Evolutionary conservation across 495 filamentous ascomycete species (phyloP), one percentile per base, ranked within the genome.

Genomic region (Daldinia grandis): DNA sequence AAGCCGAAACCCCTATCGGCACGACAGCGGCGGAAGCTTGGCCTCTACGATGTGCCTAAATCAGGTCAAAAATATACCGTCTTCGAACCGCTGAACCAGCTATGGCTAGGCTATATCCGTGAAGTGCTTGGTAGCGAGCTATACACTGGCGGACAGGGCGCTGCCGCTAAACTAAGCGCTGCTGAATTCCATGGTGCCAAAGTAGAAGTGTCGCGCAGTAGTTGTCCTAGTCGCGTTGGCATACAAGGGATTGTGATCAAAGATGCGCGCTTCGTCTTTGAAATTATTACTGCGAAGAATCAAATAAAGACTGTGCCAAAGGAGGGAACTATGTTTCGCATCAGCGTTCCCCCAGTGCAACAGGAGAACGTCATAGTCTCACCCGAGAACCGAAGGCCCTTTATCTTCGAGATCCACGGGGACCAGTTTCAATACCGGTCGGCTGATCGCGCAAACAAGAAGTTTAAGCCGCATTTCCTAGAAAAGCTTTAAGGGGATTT

Each of bases 171-270:
- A 77, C 79, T 97, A 58, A 88, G 85, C 21, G 91, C 90, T 74
- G 93, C 93, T 38, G 95, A 99, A 78, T 96, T 90, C 72, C 95
- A 98, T 78, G 95, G 95, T 0, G 94, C 95, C 17, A 81, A 89
- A 77, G 76, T 98, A 14, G 89, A 93, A 84, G 91, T 98, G 31
- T 91, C 95, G 64, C 80, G 94, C 64, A 92, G 92, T 78, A 76
- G 87, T 55, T 97, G 92, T 82, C 87, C 90, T 44, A 88, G 91
- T 44, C 81, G 94, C 60, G 95, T 99, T 4, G 95, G 95, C 0
- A 74, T 93, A 49, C 87, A 81, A 71, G 95, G 95, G 14, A 93
- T 98, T 75, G 92, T 98, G 72, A 87, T 97, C 19, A 89, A 92
- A 76, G 95, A 99, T 82, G 89, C 91, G 31, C 93, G 90, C 78